Evolutionary conservation across 345 rosid genomes (phyloP), one percentile per base, ranked within the genome.

Genomic region (Camelina neglecta): DNA sequence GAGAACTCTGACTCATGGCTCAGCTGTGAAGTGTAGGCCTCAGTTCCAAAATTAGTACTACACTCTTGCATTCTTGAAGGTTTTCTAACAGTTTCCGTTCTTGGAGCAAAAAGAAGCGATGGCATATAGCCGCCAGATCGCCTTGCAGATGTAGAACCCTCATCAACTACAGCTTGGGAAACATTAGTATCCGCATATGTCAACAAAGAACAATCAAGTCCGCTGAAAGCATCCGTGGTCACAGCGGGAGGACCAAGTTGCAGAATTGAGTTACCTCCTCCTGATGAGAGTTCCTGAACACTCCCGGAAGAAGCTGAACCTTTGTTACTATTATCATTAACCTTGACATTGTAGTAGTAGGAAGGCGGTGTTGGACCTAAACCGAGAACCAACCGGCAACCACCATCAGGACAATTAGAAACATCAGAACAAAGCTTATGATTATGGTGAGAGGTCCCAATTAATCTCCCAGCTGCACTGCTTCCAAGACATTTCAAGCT

Each of bases 71-170:
- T 76, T 75, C 73, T 84, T 70, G 81, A 58, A 7, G 71, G 73
- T 18, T 65, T 72, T 67, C 84, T 85, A 44, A 58, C 66, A 41
- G 41, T 63, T 41, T 80, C 85, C 48, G 80, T 70, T 72, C 85
- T 83, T 51, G 97, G 87, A 73, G 88, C 93, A 67, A 89, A 84
- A 59, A 92, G 89, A 77, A 95, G 97, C 2, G 93, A 86, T 63
- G 91, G 85, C 91, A 95, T 90, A 76, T 86, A 92, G 53, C 97
- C 97, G 75, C 97, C 97, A 29, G 93, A 90, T 75, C 85, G 90
- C 84, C 89, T 95, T 10, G 99, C 96, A 0, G 97, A 89, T 13
- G 99, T 90, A 12, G 99, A 95, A 59, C 97, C 97, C 71, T 92
- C 99, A 8, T 92, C 99, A 36, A 91, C 87, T 61, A 78, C 67